Percentiles rank a stretch among this genome's conserved stretches.
phyloP scores from a whole-genome alignment of 371 early-diverging fungal genomes.

The Globomyces sp. region DNA sequence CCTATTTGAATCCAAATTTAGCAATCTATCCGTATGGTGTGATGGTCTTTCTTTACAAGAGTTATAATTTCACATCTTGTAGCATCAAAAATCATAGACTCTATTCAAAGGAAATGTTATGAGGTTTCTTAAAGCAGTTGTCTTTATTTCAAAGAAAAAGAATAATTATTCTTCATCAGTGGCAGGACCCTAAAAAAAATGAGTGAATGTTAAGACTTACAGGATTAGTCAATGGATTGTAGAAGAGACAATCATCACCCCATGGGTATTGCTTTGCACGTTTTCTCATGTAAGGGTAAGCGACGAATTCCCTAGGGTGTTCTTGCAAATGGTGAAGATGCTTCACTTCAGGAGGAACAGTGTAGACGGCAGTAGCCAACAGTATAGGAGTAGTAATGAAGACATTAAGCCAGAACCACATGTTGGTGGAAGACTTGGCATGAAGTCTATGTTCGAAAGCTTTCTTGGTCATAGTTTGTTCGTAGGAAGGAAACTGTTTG shows the following conservation, averaged over 20 bases:
- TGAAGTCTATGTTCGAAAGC: conserved; percentile 37
- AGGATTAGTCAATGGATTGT: conserved; percentile 15
- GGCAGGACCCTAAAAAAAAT: background rate
- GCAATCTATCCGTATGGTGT: too few relatives aligned
- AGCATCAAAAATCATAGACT: too few relatives aligned
- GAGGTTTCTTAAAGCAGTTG: conserved; percentile 3
- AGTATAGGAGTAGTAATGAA: conserved; percentile 42
- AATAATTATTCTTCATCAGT: conserved; percentile 2
- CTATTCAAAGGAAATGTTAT: too few relatives aligned
- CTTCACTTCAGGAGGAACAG: conserved; percentile 36
- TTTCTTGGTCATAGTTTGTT: conserved; percentile 40
- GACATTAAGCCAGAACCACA: conserved; percentile 43
- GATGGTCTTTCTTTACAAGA: too few relatives aligned
- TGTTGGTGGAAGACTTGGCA: conserved; percentile 32
- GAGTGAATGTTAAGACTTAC: background rate
- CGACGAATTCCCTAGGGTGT: conserved; percentile 41
- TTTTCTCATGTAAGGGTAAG: conserved; percentile 43
- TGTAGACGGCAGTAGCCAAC: conserved; percentile 26
- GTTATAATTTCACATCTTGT: too few relatives aligned
- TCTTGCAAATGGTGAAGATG: conserved; percentile 46
- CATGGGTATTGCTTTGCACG: conserved; percentile 35
- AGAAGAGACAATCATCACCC: conserved; percentile 15
- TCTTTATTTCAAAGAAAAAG: background rate
- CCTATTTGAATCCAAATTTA: too few relatives aligned
- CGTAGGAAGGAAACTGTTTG: conserved; percentile 31